phyloP scores from a whole-genome alignment of 805 yeast genomes.

The Myxozyma melibiosi region DNA sequence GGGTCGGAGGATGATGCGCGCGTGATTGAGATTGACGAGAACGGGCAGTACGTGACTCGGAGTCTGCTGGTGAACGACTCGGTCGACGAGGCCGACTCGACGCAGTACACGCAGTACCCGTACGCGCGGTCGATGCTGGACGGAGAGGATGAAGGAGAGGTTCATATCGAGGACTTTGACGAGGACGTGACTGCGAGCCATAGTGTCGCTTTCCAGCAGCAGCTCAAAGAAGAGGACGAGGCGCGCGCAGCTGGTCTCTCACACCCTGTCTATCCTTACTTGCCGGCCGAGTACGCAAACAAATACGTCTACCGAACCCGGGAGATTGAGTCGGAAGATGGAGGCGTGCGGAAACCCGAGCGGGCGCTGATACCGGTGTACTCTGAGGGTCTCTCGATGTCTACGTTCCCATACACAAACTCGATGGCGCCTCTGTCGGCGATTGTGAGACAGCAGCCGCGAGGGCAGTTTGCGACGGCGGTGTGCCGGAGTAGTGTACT shows the following conservation, averaged over 20 bases:
- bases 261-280: slow-evolving; percentile 16
- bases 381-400: slow-evolving; percentile 34
- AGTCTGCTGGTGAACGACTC: background rate
- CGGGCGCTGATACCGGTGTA: slow-evolving; percentile 36
- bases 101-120: slow-evolving; percentile 1
- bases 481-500: slow-evolving; percentile 6
- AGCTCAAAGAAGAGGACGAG: background rate
- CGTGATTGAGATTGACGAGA: slow-evolving; percentile 15
- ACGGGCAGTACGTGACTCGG: slow-evolving; percentile 8
- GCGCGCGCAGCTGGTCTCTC: background rate
- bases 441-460: slow-evolving; percentile 24
- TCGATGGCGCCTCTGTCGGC: slow-evolving; percentile 37
- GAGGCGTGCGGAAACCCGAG: slow-evolving; percentile 12
- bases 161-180: slow-evolving; percentile 19
- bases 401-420: slow-evolving; percentile 39
- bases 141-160: slow-evolving; percentile 7
- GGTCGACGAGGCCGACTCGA: slow-evolving; percentile 8
- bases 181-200: slow-evolving; percentile 6
- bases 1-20: slow-evolving; percentile 14
- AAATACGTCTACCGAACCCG: slow-evolving; percentile 23
- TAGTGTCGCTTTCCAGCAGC: slow-evolving; percentile 1
- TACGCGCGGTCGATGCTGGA: slow-evolving; percentile 4
- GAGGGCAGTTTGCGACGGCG: slow-evolving; percentile 27
- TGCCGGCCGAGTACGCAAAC: background rate
- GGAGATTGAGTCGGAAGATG: slow-evolving; percentile 15